Conservation (phyloP, 2,329 filamentous ascomycete species). For the Colletotrichum liriopes region DNA sequence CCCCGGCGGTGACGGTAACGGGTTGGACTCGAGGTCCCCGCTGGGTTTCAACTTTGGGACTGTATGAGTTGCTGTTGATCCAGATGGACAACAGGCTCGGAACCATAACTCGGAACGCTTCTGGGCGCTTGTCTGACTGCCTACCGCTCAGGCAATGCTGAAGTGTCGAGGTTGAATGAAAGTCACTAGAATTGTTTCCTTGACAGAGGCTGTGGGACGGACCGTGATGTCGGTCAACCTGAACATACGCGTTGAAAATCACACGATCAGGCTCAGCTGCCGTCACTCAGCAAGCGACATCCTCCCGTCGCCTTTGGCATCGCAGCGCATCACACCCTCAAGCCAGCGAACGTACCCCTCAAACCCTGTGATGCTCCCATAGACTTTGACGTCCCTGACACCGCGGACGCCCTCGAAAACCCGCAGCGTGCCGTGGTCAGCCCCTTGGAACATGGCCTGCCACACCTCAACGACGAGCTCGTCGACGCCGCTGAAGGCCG, state of each 20-base stretch:
- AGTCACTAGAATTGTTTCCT: neutral
- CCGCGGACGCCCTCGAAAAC: conserved; percentile 61
- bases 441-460: conserved; percentile 57
- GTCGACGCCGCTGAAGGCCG: conserved; percentile 55
- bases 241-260: neutral
- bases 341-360: conserved; percentile 61
- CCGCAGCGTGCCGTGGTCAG: conserved; percentile 55
- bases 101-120: neutral
- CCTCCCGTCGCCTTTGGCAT: conserved; percentile 25
- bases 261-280: neutral
- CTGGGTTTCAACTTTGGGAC: neutral
- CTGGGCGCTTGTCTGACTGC: neutral
- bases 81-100: too few relatives aligned
- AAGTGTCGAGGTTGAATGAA: neutral
- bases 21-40: neutral
- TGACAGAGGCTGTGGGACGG: neutral
- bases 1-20: neutral
- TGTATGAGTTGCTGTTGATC: neutral
- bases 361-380: conserved; percentile 58
- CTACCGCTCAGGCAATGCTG: neutral
- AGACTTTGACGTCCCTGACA: conserved; percentile 54
- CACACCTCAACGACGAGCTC: conserved; percentile 58
- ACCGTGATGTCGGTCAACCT: neutral
- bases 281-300: neutral
- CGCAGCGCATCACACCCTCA: conserved; percentile 53